Percentiles rank a stretch among this genome's conserved stretches.
These are phyloP conservation scores for Tothia fuscella DNA, from an alignment of 2,329 filamentous ascomycete genomes.

Conservation along the genomic window DNA sequence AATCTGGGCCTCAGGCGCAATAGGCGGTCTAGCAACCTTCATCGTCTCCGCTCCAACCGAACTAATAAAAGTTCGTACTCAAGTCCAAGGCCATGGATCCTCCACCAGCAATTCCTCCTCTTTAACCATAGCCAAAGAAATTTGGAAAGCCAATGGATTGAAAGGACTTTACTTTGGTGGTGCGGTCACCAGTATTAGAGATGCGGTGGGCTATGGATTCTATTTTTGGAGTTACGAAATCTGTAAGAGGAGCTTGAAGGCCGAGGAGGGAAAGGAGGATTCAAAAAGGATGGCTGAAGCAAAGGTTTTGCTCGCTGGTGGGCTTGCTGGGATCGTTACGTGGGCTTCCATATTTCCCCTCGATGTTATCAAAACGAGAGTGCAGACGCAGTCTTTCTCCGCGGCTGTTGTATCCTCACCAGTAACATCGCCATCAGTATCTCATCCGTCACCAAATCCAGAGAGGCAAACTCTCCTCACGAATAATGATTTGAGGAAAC, in stretches of 20 bases:
- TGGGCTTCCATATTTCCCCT: slow-evolving; percentile 88
- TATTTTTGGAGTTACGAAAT: slow-evolving; percentile 93
- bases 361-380: slow-evolving; percentile 81
- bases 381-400: slow-evolving; percentile 48
- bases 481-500: slow-evolving; percentile 8
- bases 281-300: slow-evolving; percentile 30
- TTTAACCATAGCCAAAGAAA: slow-evolving; percentile 50
- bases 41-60: slow-evolving; percentile 80
- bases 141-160: slow-evolving; percentile 40
- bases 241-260: slow-evolving; percentile 47
- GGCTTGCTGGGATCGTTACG: slow-evolving; percentile 73
- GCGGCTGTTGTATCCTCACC: not conserved
- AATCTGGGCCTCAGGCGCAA: slow-evolving; percentile 67
- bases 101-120: slow-evolving; percentile 28
- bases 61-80: slow-evolving; percentile 78
- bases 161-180: slow-evolving; percentile 73
- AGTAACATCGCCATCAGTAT: not conserved
- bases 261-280: slow-evolving; percentile 32
- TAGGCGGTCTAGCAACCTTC: slow-evolving; percentile 76
- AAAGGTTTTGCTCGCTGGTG: slow-evolving; percentile 69
- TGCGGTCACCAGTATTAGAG: slow-evolving; percentile 65
- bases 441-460: not conserved
- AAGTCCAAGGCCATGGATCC: slow-evolving; percentile 36
- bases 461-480: not conserved
- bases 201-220: slow-evolving; percentile 90